Evolutionary conservation across 1,284 basidiomycete genomes (phyloP).

Genomic region (Agroathelia rolfsii): DNA sequence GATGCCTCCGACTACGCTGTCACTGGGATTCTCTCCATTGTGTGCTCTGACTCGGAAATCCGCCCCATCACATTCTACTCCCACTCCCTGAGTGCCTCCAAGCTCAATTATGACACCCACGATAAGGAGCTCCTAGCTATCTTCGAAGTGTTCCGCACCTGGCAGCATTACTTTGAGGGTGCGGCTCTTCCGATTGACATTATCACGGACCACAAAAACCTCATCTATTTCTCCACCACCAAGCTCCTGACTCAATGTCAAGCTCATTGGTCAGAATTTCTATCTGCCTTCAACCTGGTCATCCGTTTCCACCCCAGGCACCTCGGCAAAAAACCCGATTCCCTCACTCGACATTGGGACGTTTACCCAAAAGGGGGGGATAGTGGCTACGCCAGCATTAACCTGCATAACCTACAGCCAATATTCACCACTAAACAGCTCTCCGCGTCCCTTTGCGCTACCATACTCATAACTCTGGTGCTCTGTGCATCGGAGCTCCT

Average conservation of each 20-base stretch:
- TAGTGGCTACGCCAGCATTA: slow-evolving; percentile 10
- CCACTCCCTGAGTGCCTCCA: slow-evolving; percentile 18
- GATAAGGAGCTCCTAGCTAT: slow-evolving; percentile 29
- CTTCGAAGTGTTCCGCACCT: slow-evolving; percentile 21
- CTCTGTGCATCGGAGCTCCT: too few species aligned
- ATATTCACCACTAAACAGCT: slow-evolving; percentile 18
- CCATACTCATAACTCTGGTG: slow-evolving; percentile 7
- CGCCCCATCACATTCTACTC: slow-evolving; percentile 25
- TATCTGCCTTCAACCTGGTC: slow-evolving; percentile 14
- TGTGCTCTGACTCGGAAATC: slow-evolving; percentile 12
- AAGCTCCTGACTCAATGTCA: slow-evolving; percentile 15
- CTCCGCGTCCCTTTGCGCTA: slow-evolving; percentile 13
- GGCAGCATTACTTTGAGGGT: slow-evolving; percentile 22
- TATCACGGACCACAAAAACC: slow-evolving; percentile 21
- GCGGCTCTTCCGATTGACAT: slow-evolving; percentile 13
- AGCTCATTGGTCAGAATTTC: slow-evolving; percentile 16
- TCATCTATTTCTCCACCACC: slow-evolving; percentile 18
- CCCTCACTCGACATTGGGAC: slow-evolving; percentile 16
- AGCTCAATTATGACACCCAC: slow-evolving; percentile 27
- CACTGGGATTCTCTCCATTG: slow-evolving; percentile 16
- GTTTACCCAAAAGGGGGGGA: slow-evolving; percentile 11
- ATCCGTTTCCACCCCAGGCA: slow-evolving; percentile 17
- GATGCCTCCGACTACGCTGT: slow-evolving; percentile 24
- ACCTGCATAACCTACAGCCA: slow-evolving; percentile 12
- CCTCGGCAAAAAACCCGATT: slow-evolving; percentile 16